These are phyloP conservation scores for Yarrowia deformans DNA, from an alignment of 805 yeast genomes.

Conservation along the genomic window DNA sequence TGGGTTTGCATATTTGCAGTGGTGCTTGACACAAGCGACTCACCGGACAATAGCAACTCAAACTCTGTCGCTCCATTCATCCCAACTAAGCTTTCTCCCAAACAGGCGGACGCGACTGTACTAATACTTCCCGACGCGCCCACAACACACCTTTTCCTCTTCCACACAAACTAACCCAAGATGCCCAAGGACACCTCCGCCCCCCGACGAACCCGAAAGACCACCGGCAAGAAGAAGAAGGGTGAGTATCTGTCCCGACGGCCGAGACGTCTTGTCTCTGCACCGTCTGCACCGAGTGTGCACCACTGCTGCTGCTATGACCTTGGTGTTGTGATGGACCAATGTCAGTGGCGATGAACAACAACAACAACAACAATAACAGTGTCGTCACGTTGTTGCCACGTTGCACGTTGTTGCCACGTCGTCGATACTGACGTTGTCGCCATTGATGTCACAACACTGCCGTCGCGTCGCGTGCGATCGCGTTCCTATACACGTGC, in stretches of 20 bases:
- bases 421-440: too few relatives aligned
- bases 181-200: conserved; percentile 47
- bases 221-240: conserved; percentile 44
- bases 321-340: neutral
- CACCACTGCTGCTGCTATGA: neutral
- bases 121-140: conserved; percentile 34
- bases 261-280: too few relatives aligned
- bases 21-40: conserved; percentile 31
- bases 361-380: too few relatives aligned
- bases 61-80: conserved; percentile 34
- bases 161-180: conserved; percentile 37
- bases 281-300: too few relatives aligned
- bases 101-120: conserved; percentile 31
- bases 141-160: conserved; percentile 16
- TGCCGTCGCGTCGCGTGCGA: too few relatives aligned
- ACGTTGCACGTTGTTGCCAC: too few relatives aligned
- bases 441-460: neutral
- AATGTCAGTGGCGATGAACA: too few relatives aligned
- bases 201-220: conserved; percentile 43
- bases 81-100: conserved; percentile 31
- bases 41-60: conserved; percentile 33
- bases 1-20: conserved; percentile 36
- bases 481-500: too few relatives aligned
- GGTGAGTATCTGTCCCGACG: conserved; percentile 37
- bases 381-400: too few relatives aligned